Percentiles rank a stretch among this genome's conserved stretches.
Evolutionary conservation across 441 rosid genomes (phyloP).

Genomic region (Eruca vesicaria): DNA sequence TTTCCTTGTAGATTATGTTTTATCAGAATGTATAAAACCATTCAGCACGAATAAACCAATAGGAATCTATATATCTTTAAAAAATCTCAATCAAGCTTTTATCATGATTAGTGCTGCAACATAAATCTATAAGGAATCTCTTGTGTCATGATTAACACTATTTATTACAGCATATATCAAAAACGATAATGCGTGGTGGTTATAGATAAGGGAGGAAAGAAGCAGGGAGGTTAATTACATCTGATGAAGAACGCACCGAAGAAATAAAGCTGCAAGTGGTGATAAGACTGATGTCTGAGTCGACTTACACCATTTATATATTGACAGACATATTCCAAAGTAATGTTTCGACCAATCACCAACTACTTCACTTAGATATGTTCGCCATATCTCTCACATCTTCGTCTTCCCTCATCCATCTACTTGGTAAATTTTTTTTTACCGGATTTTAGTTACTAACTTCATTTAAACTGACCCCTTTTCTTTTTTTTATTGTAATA

Average conservation of each 20-base stretch:
- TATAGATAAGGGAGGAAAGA: slow-evolving; percentile 10
- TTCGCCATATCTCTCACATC: slow-evolving; percentile 22
- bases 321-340: slow-evolving; percentile 15
- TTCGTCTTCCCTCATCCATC: slow-evolving; percentile 1
- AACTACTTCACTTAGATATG: slow-evolving; percentile 27
- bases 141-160: neutral
- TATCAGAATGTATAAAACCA: neutral
- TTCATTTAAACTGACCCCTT: neutral
- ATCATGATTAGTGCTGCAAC: slow-evolving; percentile 29
- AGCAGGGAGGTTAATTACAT: slow-evolving; percentile 13
- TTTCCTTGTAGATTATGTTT: neutral
- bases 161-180: neutral
- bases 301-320: slow-evolving; percentile 32
- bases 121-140: slow-evolving; percentile 26
- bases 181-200: slow-evolving; percentile 13
- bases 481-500: neutral
- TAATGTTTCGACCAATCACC: slow-evolving; percentile 26
- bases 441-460: neutral
- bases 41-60: neutral
- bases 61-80: neutral
- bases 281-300: slow-evolving; percentile 33
- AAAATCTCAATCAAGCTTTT: neutral
- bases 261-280: slow-evolving; percentile 33
- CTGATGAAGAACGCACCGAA: slow-evolving; percentile 40
- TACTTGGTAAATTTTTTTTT: slow-evolving; percentile 1